Evolutionary conservation across 2,329 filamentous ascomycete genomes (phyloP).

Genomic region (Talaromyces funiculosus): DNA sequence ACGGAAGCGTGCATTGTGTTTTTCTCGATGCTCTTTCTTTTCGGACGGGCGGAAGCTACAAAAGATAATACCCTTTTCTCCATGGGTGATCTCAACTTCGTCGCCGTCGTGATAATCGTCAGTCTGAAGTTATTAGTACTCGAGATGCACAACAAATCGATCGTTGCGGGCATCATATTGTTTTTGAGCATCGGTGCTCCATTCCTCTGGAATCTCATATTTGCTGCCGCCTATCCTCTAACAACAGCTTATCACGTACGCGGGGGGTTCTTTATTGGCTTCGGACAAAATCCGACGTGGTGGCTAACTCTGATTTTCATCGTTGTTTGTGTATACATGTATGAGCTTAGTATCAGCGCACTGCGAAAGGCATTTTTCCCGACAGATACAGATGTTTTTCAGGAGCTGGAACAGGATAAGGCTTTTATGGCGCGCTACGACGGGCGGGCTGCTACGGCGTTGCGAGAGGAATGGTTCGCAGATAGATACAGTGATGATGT

Average conservation of each 20-base stretch:
- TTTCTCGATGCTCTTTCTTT: conserved; percentile 48
- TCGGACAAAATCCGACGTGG: conserved; percentile 5
- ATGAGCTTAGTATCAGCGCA: not conserved
- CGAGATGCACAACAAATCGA: conserved; percentile 7
- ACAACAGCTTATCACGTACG: conserved; percentile 5
- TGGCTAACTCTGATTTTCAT: conserved; percentile 6
- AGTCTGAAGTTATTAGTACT: conserved; percentile 1
- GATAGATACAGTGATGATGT: not conserved
- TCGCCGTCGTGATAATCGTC: not conserved
- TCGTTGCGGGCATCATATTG: conserved; percentile 3
- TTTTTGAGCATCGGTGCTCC: conserved; percentile 1
- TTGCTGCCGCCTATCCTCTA: not conserved
- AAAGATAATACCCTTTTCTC: conserved; percentile 6
- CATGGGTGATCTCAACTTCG: conserved; percentile 8
- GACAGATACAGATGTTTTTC: not conserved
- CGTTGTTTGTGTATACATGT: not conserved
- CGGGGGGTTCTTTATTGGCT: not conserved
- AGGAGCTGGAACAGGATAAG: not conserved
- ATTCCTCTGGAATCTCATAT: conserved; percentile 3
- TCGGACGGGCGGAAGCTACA: not conserved
- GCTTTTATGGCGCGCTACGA: not conserved
- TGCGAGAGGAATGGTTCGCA: not conserved
- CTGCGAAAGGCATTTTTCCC: conserved; percentile 1
- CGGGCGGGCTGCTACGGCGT: not conserved
- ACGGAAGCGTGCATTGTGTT: conserved; percentile 67